Evolutionary conservation across 2,329 filamentous ascomycete genomes (phyloP), one percentile per base, ranked within the genome.

Genomic region (Talaromyces sp.): DNA sequence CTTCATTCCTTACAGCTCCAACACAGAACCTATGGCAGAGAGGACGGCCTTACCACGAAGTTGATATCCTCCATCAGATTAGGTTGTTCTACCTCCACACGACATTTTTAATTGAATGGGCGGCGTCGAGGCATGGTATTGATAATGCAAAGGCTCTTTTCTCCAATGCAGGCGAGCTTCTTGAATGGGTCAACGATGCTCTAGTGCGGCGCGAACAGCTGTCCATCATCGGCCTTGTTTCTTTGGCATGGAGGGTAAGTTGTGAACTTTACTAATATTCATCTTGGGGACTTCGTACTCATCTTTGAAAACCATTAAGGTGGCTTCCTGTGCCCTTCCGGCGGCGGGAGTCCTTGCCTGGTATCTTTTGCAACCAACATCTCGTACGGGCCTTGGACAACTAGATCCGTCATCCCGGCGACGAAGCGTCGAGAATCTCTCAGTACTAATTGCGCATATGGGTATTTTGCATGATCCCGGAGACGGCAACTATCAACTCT

Each of bases 61-160:
- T 62, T 36, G 60, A 62, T 17, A 54, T 42, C 0, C 30, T 62
- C 2, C 60, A 62, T 58, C 60, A 62, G 22, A 62, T 62, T 13
- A 51, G 60, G 13, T 7, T 62, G 13, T 44, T 55, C 17, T 62
- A 62, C 17, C 55, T 62, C 15, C 53, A 62, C 30, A 62, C 55
- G 6, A 62, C 55, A 5, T 62, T 62, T 42, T 42, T 62, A n/a
- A 62, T 62, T 36, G 60, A 62, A 55, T 62, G 60, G 60, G 60
- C 60, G 15, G 60, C 55, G 3, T 62, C 60, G 10, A 36, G 60
- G n/a, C 55, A 62, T 55, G 55, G 60, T 8, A 55, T 62, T 39
- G 19, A 58, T 27, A 44, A 58, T 36, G 44, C 39, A 5, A 32
- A 36, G 8, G 36, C 49, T 2, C 47, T 62, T 22, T 62, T 62